Evolutionary conservation across 345 rosid species (phyloP), one percentile per base, ranked within the genome.

Genomic region (Linum trigynum): DNA sequence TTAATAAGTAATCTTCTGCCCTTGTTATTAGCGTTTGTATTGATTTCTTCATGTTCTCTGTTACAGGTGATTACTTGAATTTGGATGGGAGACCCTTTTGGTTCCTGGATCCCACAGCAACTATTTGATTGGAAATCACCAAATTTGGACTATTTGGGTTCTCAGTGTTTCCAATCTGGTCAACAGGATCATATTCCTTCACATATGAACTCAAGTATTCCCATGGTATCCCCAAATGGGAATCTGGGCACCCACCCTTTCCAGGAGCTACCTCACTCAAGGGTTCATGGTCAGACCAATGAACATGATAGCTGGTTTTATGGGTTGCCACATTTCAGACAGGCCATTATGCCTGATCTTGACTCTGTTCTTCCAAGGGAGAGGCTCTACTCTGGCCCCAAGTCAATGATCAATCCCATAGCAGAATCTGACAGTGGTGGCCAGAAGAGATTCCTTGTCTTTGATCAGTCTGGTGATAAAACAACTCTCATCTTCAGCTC

Each of bases 391-490:
- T 59, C 70, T 51, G 48, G 38, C 39, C 68, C 64, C 23, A 0
- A 37, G 82, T 51, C 8, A 64, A 69, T 40, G 32, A 37, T 64
- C 32, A 42, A 59, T 9, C 75, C 76, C 23, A 71, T 71, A 48
- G 35, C 55, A 2, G 82, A 68, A 8, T 38, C 74, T 3, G 78
- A 77, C 4, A 69, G 70, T 69, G 71, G 55, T 41, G 32, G 32
- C 32, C 84, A 69, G 70, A 84, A 80, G 78, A 85, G 69, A 69
- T 84, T 85, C 67, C 76, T 90, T 57, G 86, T 84, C 56, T 87
- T 90, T 79, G 95, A 90, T 78, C 87, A 81, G 65, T 87, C 92
- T 0, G 88, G 84, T 41, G 85, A 81, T 77, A 79, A 79, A 69
- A 86, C 92, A 5, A 79, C 84, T 69, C 39, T 85, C 74, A 73